Evolutionary conservation across 1,139 yeast genomes (phyloP).

Genomic region (Hyphopichia fennica): DNA sequence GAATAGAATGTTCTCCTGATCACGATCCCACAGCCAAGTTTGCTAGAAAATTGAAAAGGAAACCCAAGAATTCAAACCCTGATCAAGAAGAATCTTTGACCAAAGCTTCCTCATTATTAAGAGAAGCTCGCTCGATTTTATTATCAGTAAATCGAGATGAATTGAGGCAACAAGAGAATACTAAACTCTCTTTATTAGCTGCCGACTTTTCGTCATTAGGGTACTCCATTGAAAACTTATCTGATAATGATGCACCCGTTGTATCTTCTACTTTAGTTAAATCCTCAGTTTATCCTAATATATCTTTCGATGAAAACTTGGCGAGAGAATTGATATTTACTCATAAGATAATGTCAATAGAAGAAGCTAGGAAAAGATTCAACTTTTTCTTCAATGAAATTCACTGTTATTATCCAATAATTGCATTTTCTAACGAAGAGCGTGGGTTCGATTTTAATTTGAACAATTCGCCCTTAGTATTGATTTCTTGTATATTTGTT

Average conservation of each 20-base stretch:
- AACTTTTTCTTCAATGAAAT: constrained; percentile 36
- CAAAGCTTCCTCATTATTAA: constrained; percentile 13
- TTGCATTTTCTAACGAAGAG: constrained; percentile 35
- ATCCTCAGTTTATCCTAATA: constrained; percentile 27
- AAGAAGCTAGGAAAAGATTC: constrained; percentile 33
- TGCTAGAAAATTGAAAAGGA: constrained; percentile 22
- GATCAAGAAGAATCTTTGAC: constrained; percentile 13
- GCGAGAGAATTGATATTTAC: constrained; percentile 37
- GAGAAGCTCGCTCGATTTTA: constrained; percentile 12
- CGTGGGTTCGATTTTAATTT: constrained; percentile 39
- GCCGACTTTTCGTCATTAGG: background rate
- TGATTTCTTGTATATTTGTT: constrained; percentile 48
- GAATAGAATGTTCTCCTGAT: constrained; percentile 47
- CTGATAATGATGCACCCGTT: background rate
- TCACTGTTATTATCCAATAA: constrained; percentile 48
- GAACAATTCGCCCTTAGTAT: constrained; percentile 42
- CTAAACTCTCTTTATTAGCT: constrained; percentile 7
- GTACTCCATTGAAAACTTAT: background rate
- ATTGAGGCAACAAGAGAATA: background rate
- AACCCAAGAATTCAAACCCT: constrained; percentile 5
- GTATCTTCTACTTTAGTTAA: background rate
- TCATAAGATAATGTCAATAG: constrained; percentile 17
- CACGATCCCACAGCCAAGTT: constrained; percentile 45
- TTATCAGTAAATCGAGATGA: constrained; percentile 15
- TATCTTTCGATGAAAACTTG: constrained; percentile 40